Evolutionary conservation across 192 early-diverging fungal genomes (phyloP).

Genomic region (Backusella sp.): DNA sequence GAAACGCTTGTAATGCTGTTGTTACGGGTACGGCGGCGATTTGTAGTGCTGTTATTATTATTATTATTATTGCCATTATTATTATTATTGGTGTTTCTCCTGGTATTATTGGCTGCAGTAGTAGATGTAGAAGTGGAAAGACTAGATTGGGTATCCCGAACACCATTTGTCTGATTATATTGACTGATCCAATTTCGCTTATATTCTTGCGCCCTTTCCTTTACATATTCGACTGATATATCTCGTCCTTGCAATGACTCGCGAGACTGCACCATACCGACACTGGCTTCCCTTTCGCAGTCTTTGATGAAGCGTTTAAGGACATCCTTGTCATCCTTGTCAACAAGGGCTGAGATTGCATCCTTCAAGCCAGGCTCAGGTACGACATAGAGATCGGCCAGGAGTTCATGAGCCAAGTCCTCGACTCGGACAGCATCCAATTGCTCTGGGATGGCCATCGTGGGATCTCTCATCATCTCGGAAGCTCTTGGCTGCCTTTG

Average conservation of each 20-base stretch:
- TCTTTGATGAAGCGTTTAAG: neutral
- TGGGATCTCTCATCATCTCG: conserved; percentile 33
- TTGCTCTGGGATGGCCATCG: neutral
- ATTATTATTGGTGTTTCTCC: neutral
- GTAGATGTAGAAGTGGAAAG: neutral
- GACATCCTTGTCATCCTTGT: neutral
- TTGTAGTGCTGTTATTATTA: neutral
- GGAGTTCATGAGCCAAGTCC: conserved; percentile 2
- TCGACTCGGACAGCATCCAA: neutral
- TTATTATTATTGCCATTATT: neutral
- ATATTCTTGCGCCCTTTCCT: neutral
- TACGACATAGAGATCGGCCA: neutral
- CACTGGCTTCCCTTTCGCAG: neutral
- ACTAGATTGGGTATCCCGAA: neutral
- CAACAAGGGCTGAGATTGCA: neutral
- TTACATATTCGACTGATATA: neutral
- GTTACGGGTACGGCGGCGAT: neutral
- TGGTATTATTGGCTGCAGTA: neutral
- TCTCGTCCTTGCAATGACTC: neutral
- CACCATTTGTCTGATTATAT: neutral
- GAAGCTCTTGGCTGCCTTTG: neutral
- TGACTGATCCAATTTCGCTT: neutral
- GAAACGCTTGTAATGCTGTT: neutral
- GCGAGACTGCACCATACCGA: neutral
- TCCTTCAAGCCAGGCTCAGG: neutral